These are phyloP conservation scores for Obelidium mucronatum DNA, from an alignment of 192 early-diverging fungal species.

Conservation along the genomic window DNA sequence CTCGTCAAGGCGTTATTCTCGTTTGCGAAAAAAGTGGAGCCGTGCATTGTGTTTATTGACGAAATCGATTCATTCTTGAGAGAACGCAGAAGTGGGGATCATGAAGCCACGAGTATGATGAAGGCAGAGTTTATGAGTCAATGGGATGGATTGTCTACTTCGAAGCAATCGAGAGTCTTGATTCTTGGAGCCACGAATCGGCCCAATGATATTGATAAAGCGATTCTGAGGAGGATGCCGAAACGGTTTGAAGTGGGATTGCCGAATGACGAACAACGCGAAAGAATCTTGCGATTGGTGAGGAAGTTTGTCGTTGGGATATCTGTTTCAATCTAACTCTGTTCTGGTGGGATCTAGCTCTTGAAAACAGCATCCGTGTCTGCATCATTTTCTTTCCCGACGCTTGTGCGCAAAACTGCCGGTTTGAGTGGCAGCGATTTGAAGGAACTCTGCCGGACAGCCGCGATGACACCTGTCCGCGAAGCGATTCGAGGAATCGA, in stretches of 20 bases:
- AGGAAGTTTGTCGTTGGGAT: background rate
- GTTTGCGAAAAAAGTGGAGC: conserved; percentile 92
- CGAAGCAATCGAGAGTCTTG: conserved; percentile 54
- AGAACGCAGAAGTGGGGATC: conserved; percentile 86
- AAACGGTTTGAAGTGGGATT: conserved; percentile 89
- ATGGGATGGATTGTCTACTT: conserved; percentile 92
- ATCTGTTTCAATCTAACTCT: conserved; percentile 22
- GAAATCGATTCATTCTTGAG: conserved; percentile 98
- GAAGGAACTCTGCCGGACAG: conserved; percentile 97
- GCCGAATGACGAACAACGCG: conserved; percentile 84
- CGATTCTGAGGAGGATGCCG: conserved; percentile 97
- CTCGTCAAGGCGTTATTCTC: conserved; percentile 88
- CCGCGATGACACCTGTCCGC: conserved; percentile 94
- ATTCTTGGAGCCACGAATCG: conserved; percentile 96
- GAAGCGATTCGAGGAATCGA: conserved; percentile 51
- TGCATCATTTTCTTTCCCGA: conserved; percentile 65
- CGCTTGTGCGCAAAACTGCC: conserved; percentile 75
- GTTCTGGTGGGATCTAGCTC: conserved; percentile 62
- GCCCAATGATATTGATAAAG: conserved; percentile 97
- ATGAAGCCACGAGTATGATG: conserved; percentile 98
- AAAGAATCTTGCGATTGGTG: conserved; percentile 75
- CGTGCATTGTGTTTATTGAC: conserved; percentile 98
- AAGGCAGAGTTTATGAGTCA: conserved; percentile 99
- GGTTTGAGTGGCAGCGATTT: conserved; percentile 93
- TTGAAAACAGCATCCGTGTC: conserved; percentile 75